A percentile compares a stretch with the other conserved stretches of the same genome.
Evolutionary conservation across 1,139 yeast genomes (phyloP).

Genomic region (Debaryomyces nepalensis): DNA sequence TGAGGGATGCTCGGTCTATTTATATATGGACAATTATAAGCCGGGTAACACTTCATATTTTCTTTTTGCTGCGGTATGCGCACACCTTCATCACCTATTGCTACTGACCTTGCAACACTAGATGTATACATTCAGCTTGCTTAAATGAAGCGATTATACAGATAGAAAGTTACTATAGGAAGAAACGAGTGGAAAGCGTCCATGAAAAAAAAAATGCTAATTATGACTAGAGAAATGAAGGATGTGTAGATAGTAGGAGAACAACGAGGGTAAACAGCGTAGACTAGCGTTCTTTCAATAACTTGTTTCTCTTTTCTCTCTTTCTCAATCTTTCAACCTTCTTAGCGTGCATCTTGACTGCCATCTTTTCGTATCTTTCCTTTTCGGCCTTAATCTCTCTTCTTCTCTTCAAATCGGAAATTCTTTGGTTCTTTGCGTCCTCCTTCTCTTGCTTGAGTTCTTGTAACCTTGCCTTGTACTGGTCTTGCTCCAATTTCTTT

Average conservation of each 20-base stretch:
- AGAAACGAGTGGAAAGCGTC: neutral
- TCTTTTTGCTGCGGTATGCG: slow-evolving; percentile 1
- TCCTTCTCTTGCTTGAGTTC: slow-evolving; percentile 67
- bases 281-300: slow-evolving; percentile 67
- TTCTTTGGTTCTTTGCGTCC: slow-evolving; percentile 50
- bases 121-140: neutral
- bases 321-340: slow-evolving; percentile 78
- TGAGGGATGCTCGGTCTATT: slow-evolving; percentile 7
- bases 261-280: no score
- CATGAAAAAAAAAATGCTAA: slow-evolving; percentile 1
- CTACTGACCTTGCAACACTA: neutral
- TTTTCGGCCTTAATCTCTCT: slow-evolving; percentile 72
- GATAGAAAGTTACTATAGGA: neutral
- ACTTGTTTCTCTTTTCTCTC: slow-evolving; percentile 81
- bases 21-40: slow-evolving; percentile 5
- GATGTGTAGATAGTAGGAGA: neutral
- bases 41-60: slow-evolving; percentile 13
- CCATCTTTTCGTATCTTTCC: slow-evolving; percentile 72
- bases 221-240: slow-evolving; percentile 3
- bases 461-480: slow-evolving; percentile 57
- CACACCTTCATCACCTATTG: slow-evolving; percentile 5
- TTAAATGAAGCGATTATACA: neutral
- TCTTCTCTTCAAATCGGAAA: slow-evolving; percentile 63
- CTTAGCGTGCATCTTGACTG: slow-evolving; percentile 77
- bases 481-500: slow-evolving; percentile 45